These are phyloP conservation scores for Pichia inconspicua DNA, from an alignment of 1,139 yeast species.

Conservation along the genomic window DNA sequence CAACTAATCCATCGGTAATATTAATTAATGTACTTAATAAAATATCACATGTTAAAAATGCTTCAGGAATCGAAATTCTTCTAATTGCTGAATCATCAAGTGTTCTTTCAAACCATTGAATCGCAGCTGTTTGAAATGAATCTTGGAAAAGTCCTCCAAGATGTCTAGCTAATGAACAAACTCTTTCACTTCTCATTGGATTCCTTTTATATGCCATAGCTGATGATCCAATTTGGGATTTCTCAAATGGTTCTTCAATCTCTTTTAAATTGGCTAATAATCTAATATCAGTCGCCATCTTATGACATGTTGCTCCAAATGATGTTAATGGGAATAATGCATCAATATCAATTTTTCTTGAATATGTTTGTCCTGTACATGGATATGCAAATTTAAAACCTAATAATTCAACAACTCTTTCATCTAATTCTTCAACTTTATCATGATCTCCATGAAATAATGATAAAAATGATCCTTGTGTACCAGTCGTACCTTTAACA, in stretches of 20 bases:
- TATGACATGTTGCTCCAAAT: conserved; percentile 94
- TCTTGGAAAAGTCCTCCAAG: conserved; percentile 85
- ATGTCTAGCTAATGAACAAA: conserved; percentile 94
- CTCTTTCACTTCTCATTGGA: conserved; percentile 99
- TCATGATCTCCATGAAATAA: conserved; percentile 95
- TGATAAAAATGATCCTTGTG: conserved; percentile 93
- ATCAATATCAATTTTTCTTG: conserved; percentile 95
- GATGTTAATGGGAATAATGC: conserved; percentile 89
- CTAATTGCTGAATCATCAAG: conserved; percentile 97
- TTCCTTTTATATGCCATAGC: conserved; percentile 99
- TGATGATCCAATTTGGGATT: conserved; percentile 92
- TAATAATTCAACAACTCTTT: conserved; percentile 82
- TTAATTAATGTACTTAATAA: conserved; percentile 82
- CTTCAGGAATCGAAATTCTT: conserved; percentile 93
- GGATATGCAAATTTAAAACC: conserved; percentile 96
- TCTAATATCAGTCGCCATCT: conserved; percentile 95
- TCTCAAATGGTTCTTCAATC: conserved; percentile 97
- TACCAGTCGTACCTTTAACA: conserved; percentile 98
- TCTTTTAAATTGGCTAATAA: conserved; percentile 94
- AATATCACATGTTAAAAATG: conserved; percentile 93
- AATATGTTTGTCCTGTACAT: conserved; percentile 96
- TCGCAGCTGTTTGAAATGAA: conserved; percentile 93
- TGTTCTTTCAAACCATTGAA: conserved; percentile 99
- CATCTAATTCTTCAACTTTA: conserved; percentile 87
- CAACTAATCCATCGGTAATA: conserved; percentile 91